These are phyloP conservation scores for Uromyces viciae-fabae DNA, from an alignment of 1,284 basidiomycete species.

Conservation along the genomic window DNA sequence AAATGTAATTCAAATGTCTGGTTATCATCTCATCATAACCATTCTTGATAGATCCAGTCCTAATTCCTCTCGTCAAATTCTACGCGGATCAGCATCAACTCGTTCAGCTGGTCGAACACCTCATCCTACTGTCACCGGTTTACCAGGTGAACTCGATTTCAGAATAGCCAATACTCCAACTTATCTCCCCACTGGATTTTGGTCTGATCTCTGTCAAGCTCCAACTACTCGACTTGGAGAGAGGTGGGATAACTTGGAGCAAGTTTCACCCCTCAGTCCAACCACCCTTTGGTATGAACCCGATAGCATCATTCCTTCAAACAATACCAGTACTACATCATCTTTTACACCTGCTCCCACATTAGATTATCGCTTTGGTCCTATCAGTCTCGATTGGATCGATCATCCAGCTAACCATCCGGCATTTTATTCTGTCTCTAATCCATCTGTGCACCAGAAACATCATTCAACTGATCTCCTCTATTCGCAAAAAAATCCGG, in stretches of 20 bases:
- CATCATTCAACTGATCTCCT: background rate
- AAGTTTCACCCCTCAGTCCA: conserved; percentile 23
- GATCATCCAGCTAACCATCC: conserved; percentile 40
- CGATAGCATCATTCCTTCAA: conserved; percentile 20
- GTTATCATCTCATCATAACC: conserved; percentile 40
- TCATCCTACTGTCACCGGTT: conserved; percentile 34
- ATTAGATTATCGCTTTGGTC: conserved; percentile 43
- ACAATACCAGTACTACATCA: background rate
- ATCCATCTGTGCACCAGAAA: background rate
- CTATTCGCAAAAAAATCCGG: background rate
- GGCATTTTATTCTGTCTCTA: conserved; percentile 4
- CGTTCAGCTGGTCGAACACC: conserved; percentile 39
- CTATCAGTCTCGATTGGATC: conserved; percentile 36
- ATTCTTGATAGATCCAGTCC: conserved; percentile 28
- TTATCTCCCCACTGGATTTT: conserved; percentile 34
- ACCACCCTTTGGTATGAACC: conserved; percentile 41
- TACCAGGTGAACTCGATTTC: conserved; percentile 40
- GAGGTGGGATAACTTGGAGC: conserved; percentile 34
- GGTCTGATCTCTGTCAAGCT: conserved; percentile 35
- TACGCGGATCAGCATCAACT: conserved; percentile 29
- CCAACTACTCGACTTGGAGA: conserved; percentile 35
- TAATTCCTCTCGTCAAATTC: conserved; percentile 32
- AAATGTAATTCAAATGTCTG: conserved; percentile 22
- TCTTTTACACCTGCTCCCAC: conserved; percentile 42
- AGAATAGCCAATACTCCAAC: conserved; percentile 28